Base-by-base conservation (phyloP, 2,329 filamentous ascomycete species). In the Neonectria faginata region DNA sequence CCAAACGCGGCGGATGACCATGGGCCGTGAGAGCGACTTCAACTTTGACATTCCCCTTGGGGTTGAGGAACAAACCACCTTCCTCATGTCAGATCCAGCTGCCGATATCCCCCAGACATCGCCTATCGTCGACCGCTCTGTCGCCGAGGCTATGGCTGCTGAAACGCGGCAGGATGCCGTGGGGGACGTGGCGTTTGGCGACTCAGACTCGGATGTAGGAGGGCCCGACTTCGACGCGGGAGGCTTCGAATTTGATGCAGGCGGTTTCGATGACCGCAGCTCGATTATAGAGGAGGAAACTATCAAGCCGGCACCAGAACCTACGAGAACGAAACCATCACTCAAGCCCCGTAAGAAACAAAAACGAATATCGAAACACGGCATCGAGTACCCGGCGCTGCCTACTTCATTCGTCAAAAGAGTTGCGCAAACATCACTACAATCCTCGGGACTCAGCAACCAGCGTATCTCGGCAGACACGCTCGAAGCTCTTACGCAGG, bases 381-480 rank as follows among this genome's bases (percentile, higher is more conserved):
- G 92, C 27, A 88, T 92, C 54, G 87, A 91, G 65, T 94, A 94
- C 69, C 91, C 92, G 1, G 89, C 90, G 1, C 81, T 97, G 45
- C 92, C 94, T 2, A 80, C 86, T 1, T 85, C 88, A 0, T 88
- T 94, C 20, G 89, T 97, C 55, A 95, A 94, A 78, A 85, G 88
- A 67, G 79, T 93, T 2, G 90, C 91, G 8, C 90, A 89, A 36
- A 90, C 87, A 1, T 92, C 93, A 73, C 86, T 91, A 20, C 88
- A 89, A 70, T 88, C 87, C 4, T 87, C 89, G 48, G 89, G 89
- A 20, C 82, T 85, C 10, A 85, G 85, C 70, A 92, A 91, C 70
- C 82, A 87, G 5, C 92, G 90, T 69, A 86, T 97, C 51, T 89
- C 85, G 62, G 88, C 91, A 50, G 92, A 96, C 56, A 90, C 92